phyloP scores from a whole-genome alignment of 1,139 yeast genomes.

The Ogataea hybrid region DNA sequence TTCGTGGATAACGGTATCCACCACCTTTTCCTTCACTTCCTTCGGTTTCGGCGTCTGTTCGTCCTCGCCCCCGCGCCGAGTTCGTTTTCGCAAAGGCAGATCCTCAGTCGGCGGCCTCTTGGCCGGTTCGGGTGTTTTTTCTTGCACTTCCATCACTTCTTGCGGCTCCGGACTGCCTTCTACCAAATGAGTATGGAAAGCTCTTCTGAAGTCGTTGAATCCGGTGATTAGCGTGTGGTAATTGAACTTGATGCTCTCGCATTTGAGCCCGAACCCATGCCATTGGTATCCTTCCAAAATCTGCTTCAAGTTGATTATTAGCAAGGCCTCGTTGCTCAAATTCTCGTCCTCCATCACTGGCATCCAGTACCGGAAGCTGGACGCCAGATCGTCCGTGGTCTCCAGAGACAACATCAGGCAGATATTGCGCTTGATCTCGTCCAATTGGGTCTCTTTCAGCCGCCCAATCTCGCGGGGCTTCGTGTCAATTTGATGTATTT shows the following conservation, averaged over 20 bases:
- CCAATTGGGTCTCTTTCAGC: constrained; percentile 16
- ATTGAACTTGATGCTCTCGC: constrained; percentile 6
- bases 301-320: constrained; percentile 15
- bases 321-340: constrained; percentile 15
- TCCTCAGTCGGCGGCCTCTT: constrained; percentile 4
- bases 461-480: constrained; percentile 18
- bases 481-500: constrained; percentile 25
- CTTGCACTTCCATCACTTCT: constrained; percentile 1
- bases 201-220: constrained; percentile 3
- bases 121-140: constrained; percentile 3
- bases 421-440: constrained; percentile 15
- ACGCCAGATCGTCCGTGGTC: constrained; percentile 15
- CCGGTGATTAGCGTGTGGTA: constrained; percentile 6
- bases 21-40: constrained; percentile 6
- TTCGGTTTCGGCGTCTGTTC: constrained; percentile 8
- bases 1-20: constrained; percentile 3
- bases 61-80: constrained; percentile 7
- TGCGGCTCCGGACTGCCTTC: constrained; percentile 9
- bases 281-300: constrained; percentile 22
- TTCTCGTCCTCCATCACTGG: constrained; percentile 20
- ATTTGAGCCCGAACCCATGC: constrained; percentile 22
- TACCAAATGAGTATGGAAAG: constrained; percentile 4
- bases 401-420: constrained; percentile 15
- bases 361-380: constrained; percentile 18
- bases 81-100: constrained; percentile 5